Base-by-base conservation (phyloP, 805 yeast species). In the Starmerella gropengiesseri region DNA sequence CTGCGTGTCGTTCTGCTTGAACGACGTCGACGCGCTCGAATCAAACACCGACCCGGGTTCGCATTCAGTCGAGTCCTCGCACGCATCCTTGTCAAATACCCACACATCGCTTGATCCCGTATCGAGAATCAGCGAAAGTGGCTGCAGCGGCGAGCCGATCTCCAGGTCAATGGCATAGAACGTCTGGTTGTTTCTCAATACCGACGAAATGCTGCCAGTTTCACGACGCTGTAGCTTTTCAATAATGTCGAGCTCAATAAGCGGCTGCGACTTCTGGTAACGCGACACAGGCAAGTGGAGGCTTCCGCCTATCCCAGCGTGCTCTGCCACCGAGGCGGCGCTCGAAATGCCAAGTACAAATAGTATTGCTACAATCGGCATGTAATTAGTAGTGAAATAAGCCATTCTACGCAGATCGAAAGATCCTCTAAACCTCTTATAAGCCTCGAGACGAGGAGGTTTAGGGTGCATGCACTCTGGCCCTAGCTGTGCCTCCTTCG, bases 21-120 rank as follows among this genome's bases (percentile, higher is more conserved):
- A 32, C n/a, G 32, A 14, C 16, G 40, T 21, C 3, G 36, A 23
- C 9, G 22, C 23, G 13, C 13, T 16, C 6, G 19, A 14, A 17
- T 29, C 37, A n/a, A 31, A 39, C 2, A 13, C 8, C 2, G 33
- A n/a, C 17, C 16, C 5, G 21, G 14, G 20, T 20, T 22, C 20
- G 29, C 32, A 21, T 51, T 74, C 74, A 6, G 12, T 14, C n/a
- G 7, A 7, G 5, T n/a, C 13, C 14, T 14, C 8, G 20, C 37
- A 34, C 5, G 37, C 37, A 23, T 60, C 54, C 2, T 67, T 49
- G 28, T 66, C 63, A 48, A 71, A 65, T 7, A 80, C 74, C 84
- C 85, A 80, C 37, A 79, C 56, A 56, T 81, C 91, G 1, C 81
- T 69, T 0, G 86, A 78, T 2, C 91, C 93, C 1, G 89, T 81